Evolutionary conservation across 2,329 filamentous ascomycete genomes (phyloP), one percentile per base, ranked within the genome.

Genomic region (Penicillium hesseltinei): DNA sequence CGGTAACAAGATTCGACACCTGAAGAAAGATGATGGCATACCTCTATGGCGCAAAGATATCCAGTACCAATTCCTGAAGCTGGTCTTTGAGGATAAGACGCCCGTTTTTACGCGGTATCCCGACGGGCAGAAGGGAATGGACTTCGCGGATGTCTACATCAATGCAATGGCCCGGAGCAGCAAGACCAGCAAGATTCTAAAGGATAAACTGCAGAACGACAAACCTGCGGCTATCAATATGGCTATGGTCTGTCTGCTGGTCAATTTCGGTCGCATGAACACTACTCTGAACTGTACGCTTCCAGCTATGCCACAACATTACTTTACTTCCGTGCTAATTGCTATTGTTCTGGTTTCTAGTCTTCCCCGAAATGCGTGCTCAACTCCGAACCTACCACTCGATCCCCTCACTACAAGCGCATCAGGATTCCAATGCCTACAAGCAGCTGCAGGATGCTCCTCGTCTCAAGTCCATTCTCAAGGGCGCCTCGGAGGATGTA

Each of bases 361-460:
- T 99, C 81, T 99, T 99, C 73, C 94, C 94, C 23, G 94, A 99
- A 75, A 99, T 99, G 94, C 90, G 94, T 76, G 94, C 94, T 31
- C 94, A 99, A 72, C 82, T 99, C 33, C 88, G 94, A 73, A 99
- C 94, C 36, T 99, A 99, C 78, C 94, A 99, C 73, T 93, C 94
- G 13, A 99, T 99, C 64, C 94, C 94, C 15, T 97, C 92, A 1
- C 82, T 99, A 7, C 94, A 99, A 77, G 93, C 93, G 45, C 90
- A 92, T 64, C 92, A 97, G 76, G 94, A 97, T 68, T 88, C 92
- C 11, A 93, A 94, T 66, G 92, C 93, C 53, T 97, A 99, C 81
- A 99, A 99, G 72, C 94, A 97, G 69, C 82, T 99, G 7, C 94
- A 99, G 75, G 94, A 99, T 78, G 94, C 94, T 2, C 94, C 94